These are phyloP conservation scores for Candida albicans DNA, from an alignment of 1,139 yeast species.

Conservation along the genomic window DNA sequence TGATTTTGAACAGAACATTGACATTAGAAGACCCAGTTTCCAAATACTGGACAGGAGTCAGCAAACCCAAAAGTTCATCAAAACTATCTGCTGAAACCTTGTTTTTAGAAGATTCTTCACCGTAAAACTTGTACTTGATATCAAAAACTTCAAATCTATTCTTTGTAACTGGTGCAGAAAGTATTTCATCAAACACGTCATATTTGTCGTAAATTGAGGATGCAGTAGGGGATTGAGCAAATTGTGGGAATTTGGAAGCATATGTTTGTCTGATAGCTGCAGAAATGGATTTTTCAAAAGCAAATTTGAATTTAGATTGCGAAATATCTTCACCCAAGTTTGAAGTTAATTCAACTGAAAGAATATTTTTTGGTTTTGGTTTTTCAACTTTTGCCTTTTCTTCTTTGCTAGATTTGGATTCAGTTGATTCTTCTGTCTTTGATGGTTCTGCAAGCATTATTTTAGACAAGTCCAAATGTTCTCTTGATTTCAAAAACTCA, in stretches of 20 bases:
- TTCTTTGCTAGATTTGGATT: conserved; percentile 5
- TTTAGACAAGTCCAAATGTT: conserved; percentile 75
- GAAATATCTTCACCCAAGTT: conserved; percentile 29
- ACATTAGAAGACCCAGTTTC: conserved; percentile 21
- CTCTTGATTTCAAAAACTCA: conserved; percentile 54
- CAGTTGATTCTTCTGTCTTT: conserved; percentile 13
- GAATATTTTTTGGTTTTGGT: conserved; percentile 31
- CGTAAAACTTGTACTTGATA: conserved; percentile 28
- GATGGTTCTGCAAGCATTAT: conserved; percentile 53
- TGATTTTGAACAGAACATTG: conserved; percentile 49
- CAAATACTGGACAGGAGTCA: conserved; percentile 2
- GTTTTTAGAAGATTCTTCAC: conserved; percentile 13
- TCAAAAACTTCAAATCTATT: conserved; percentile 54
- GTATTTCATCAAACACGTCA: conserved; percentile 64
- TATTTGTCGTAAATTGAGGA: conserved; percentile 33
- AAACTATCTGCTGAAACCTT: conserved; percentile 23
- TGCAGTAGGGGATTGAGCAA: conserved; percentile 45
- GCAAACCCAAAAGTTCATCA: conserved; percentile 50
- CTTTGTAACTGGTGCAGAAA: conserved; percentile 56
- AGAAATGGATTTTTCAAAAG: conserved; percentile 33
- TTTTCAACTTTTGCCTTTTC: conserved; percentile 14
- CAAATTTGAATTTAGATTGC: conserved; percentile 27
- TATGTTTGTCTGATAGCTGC: conserved; percentile 37
- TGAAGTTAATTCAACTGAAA: conserved; percentile 27
- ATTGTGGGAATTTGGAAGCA: conserved; percentile 46